Evolutionary conservation across 345 rosid genomes (phyloP).

Genomic region (Eucalyptus sp.): DNA sequence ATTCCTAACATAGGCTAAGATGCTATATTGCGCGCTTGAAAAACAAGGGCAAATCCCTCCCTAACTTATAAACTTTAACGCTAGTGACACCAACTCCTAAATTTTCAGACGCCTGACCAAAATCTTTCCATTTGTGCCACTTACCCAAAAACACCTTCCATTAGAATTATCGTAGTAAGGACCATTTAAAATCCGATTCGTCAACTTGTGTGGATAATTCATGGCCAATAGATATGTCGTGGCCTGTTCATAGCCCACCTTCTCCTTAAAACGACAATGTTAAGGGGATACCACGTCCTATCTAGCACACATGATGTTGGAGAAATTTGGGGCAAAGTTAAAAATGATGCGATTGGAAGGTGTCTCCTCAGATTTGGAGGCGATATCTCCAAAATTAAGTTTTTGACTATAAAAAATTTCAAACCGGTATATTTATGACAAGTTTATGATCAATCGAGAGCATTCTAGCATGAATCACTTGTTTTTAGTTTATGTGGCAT

Average conservation of each 20-base stretch:
- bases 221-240: not conserved
- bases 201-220: not conserved
- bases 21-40: too few relatives aligned
- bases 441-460: too few relatives aligned
- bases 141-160: not conserved
- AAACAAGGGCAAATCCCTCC: not conserved
- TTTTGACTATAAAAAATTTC: rapidly evolving
- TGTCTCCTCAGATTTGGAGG: not conserved
- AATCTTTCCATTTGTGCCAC: too few relatives aligned
- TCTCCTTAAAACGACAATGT: not conserved
- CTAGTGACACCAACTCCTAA: not conserved
- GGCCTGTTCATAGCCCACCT: not conserved
- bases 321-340: not conserved
- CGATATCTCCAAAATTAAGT: not conserved
- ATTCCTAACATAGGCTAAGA: too few relatives aligned
- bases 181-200: not conserved
- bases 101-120: too few relatives aligned
- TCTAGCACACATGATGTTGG: not conserved
- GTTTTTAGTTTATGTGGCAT: not conserved
- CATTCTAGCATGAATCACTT: not conserved
- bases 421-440: rapidly evolving
- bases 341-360: not conserved
- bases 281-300: not conserved
- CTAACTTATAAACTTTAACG: not conserved
- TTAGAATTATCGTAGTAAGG: not conserved